These are phyloP conservation scores for Lasiosphaeria hispida DNA, from an alignment of 495 filamentous ascomycete genomes.

Conservation along the genomic window DNA sequence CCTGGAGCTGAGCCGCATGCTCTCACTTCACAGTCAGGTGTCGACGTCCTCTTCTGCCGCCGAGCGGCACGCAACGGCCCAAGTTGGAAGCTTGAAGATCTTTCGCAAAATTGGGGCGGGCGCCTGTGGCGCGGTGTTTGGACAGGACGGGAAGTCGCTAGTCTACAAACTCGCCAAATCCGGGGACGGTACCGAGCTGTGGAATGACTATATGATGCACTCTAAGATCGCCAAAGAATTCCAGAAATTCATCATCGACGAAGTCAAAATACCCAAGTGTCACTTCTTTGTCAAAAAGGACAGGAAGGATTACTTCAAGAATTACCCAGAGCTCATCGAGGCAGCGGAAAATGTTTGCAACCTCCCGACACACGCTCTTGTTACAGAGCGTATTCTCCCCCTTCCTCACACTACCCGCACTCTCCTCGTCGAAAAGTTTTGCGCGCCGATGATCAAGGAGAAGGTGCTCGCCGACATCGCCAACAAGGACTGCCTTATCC, in stretches of 20 bases:
- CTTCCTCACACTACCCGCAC: constrained; percentile 9
- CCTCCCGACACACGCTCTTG: constrained; percentile 9
- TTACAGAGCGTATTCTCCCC: constrained; percentile 10
- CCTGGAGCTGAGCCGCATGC: background rate
- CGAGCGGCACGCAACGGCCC: background rate
- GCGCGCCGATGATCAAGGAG: constrained; percentile 11
- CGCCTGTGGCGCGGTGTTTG: constrained; percentile 21
- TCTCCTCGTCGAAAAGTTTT: constrained; percentile 29
- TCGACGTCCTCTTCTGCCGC: background rate
- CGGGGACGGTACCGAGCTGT: background rate
- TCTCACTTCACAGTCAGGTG: background rate
- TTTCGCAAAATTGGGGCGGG: constrained; percentile 23
- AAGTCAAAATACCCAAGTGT: constrained; percentile 6
- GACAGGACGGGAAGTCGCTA: background rate
- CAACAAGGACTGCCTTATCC: constrained; percentile 30
- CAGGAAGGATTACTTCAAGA: background rate
- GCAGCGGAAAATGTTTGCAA: constrained; percentile 4
- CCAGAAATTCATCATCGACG: background rate
- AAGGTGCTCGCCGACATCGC: constrained; percentile 8
- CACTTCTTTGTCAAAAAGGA: background rate
- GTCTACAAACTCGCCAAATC: constrained; percentile 15
- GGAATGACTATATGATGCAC: constrained; percentile 15
- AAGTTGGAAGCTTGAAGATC: background rate
- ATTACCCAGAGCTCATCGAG: background rate
- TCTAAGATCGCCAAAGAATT: background rate